These are phyloP conservation scores for Fusarium papillatum DNA, from an alignment of 2,329 filamentous ascomycete genomes.

Conservation along the genomic window DNA sequence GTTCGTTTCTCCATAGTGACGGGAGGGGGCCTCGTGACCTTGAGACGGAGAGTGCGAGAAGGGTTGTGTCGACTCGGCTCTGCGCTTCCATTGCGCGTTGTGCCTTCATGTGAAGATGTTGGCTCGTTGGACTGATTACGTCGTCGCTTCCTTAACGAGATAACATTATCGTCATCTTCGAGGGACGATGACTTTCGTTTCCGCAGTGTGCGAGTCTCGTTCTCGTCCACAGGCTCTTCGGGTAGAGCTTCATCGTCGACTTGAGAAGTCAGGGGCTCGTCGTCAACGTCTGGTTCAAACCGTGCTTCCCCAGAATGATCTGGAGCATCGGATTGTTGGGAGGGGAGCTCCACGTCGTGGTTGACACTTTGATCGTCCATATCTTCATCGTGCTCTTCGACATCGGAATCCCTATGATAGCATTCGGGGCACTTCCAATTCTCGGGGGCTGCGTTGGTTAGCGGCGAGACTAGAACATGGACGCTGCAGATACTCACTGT, in stretches of 20 bases:
- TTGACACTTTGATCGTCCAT: slow-evolving; percentile 38
- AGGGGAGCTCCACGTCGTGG: slow-evolving; percentile 37
- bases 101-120: slow-evolving; percentile 51
- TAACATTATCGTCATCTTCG: slow-evolving; percentile 69
- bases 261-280: slow-evolving; percentile 27
- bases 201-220: slow-evolving; percentile 82
- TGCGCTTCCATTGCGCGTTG: slow-evolving; percentile 44
- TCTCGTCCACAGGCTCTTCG: slow-evolving; percentile 63
- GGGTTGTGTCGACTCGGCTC: slow-evolving; percentile 50
- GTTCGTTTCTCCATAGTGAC: slow-evolving; percentile 58
- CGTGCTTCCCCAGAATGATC: slow-evolving; percentile 22
- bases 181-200: slow-evolving; percentile 87
- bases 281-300: slow-evolving; percentile 16
- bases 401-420: slow-evolving; percentile 48
- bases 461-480: neutral
- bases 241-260: slow-evolving; percentile 16
- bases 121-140: slow-evolving; percentile 62
- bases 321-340: slow-evolving; percentile 44
- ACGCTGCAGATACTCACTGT: slow-evolving; percentile 42
- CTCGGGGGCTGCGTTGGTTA: slow-evolving; percentile 52
- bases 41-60: slow-evolving; percentile 72
- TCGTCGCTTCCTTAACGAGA: slow-evolving; percentile 67
- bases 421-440: slow-evolving; percentile 68
- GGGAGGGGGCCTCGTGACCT: slow-evolving; percentile 55
- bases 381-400: slow-evolving; percentile 49